A percentile compares a stretch with the other conserved stretches of the same genome.
phyloP scores from a whole-genome alignment of 441 rosid genomes.

The Jatropha podagrica region DNA sequence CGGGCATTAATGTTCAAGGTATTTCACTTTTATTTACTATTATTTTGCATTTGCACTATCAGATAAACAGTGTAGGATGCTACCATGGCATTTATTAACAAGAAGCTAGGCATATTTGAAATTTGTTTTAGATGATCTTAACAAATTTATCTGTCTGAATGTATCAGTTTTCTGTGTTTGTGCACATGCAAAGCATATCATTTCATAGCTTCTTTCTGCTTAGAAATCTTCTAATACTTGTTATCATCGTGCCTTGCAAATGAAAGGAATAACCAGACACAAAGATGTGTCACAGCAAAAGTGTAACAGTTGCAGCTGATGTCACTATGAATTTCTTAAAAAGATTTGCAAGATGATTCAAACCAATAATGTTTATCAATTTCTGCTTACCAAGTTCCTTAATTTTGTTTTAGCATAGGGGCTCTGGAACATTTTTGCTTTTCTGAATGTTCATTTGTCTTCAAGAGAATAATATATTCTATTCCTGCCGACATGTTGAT shows the following conservation, averaged over 20 bases:
- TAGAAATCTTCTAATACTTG: background rate
- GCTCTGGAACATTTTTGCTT: too few species aligned
- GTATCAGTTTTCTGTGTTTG: too few species aligned
- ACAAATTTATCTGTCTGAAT: too few species aligned
- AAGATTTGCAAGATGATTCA: background rate
- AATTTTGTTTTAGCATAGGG: too few species aligned
- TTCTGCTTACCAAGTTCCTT: too few species aligned
- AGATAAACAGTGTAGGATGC: background rate
- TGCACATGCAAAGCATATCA: too few species aligned
- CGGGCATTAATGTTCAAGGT: conserved; percentile 97
- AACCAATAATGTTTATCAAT: background rate
- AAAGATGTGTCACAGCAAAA: background rate
- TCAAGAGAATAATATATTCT: too few species aligned
- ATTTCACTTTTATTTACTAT: conserved; percentile 14
- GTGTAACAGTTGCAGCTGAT: background rate
- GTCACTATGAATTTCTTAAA: background rate
- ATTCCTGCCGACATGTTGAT: too few species aligned
- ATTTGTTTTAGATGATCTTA: background rate
- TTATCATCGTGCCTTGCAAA: background rate
- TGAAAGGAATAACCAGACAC: background rate
- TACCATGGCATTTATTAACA: background rate
- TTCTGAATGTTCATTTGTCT: too few species aligned
- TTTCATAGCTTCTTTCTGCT: too few species aligned
- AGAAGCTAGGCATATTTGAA: background rate
- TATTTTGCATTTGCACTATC: background rate